Percentiles rank a stretch among this genome's conserved stretches.
Evolutionary conservation across 345 rosid species (phyloP).

Genomic region (Gossypioides kirkii): DNA sequence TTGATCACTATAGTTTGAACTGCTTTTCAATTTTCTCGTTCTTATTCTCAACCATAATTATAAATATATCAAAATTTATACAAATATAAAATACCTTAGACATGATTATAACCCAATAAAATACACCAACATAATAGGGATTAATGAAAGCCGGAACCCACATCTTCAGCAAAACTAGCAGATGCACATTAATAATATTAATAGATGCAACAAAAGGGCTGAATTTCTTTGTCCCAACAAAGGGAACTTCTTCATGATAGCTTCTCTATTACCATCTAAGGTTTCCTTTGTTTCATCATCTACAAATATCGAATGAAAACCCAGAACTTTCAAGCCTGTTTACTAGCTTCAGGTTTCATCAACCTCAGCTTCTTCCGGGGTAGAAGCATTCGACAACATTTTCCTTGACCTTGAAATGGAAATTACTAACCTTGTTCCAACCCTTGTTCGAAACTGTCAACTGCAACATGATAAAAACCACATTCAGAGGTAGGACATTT

Average conservation of each 20-base stretch:
- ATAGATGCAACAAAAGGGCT: no score
- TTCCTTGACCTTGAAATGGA: slow-evolving; percentile 79
- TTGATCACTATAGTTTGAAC: no score
- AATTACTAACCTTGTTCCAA: slow-evolving; percentile 55
- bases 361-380: slow-evolving; percentile 52
- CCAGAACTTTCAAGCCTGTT: not conserved
- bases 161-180: not conserved
- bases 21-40: not conserved
- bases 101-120: not conserved
- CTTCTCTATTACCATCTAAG: not conserved
- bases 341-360: not conserved
- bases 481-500: not conserved
- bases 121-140: not conserved
- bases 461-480: slow-evolving; percentile 34
- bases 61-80: no score
- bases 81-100: not conserved
- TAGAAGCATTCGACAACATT: slow-evolving; percentile 67
- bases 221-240: no score
- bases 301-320: not conserved
- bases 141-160: not conserved
- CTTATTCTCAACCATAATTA: not conserved
- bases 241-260: not conserved
- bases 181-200: no score
- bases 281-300: not conserved
- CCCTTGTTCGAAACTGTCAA: slow-evolving; percentile 56